Evolutionary conservation across 2,329 filamentous ascomycete species (phyloP).

Genomic region (Ophiostoma montium): DNA sequence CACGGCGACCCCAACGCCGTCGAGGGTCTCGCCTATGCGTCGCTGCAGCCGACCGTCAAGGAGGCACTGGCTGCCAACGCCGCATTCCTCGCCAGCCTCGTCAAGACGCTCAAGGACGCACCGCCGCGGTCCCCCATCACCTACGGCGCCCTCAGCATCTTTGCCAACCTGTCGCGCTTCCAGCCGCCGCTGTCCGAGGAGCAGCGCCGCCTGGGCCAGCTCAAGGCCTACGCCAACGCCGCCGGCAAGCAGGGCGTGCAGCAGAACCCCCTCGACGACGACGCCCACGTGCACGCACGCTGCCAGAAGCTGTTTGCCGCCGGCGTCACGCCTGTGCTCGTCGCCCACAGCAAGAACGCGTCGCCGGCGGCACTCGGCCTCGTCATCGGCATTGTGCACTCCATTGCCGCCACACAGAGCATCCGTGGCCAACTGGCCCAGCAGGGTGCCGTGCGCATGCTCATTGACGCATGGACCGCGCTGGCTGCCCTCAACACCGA

Average conservation of each 20-base stretch:
- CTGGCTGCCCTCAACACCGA: constrained; percentile 44
- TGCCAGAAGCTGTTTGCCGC: constrained; percentile 70
- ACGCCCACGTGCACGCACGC: constrained; percentile 59
- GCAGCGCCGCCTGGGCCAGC: constrained; percentile 77
- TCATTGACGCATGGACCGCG: constrained; percentile 56
- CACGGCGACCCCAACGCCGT: constrained; percentile 47
- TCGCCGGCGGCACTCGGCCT: constrained; percentile 58
- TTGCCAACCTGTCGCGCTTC: constrained; percentile 75
- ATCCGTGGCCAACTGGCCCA: constrained; percentile 72
- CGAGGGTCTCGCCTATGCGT: constrained; percentile 85
- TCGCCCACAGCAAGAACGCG: constrained; percentile 59
- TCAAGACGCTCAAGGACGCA: constrained; percentile 45
- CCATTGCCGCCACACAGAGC: constrained; percentile 59
- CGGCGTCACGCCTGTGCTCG: constrained; percentile 61
- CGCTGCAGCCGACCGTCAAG: constrained; percentile 72
- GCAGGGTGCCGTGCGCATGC: constrained; percentile 79
- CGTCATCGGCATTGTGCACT: constrained; percentile 61
- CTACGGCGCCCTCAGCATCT: constrained; percentile 75
- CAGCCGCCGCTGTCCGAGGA: constrained; percentile 69
- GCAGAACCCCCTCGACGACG: constrained; percentile 58
- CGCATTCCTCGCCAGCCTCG: constrained; percentile 53
- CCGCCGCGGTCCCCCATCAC: constrained; percentile 54
- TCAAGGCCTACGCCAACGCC: constrained; percentile 89
- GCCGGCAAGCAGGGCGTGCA: constrained; percentile 39
- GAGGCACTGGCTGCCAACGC: constrained; percentile 60